phyloP scores from a whole-genome alignment of 257 asterid species.

The Capsicum pubescens region DNA sequence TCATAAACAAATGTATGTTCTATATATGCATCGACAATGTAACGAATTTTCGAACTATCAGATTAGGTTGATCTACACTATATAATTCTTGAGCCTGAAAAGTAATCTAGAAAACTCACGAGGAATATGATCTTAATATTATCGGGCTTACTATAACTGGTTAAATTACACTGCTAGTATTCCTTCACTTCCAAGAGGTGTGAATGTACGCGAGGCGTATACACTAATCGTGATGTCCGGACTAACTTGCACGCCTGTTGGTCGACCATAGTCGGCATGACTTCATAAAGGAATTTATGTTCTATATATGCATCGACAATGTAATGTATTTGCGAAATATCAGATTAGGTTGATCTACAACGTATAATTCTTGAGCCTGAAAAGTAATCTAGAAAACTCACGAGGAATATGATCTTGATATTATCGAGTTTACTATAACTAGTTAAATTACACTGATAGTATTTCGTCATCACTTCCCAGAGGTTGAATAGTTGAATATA shows the following conservation, averaged over 20 bases:
- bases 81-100: not conserved
- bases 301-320: not conserved
- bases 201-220: too few relatives aligned
- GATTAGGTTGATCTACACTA: not conserved
- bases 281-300: not conserved
- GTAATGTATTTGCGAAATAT: not conserved
- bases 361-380: not conserved
- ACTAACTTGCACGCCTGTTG: not conserved
- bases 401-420: too few relatives aligned
- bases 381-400: not conserved
- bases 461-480: too few relatives aligned
- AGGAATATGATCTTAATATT: too few relatives aligned
- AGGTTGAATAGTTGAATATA: too few relatives aligned
- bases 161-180: too few relatives aligned
- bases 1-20: not conserved
- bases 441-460: not conserved
- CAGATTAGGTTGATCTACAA: not conserved
- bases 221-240: too few relatives aligned
- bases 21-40: not conserved
- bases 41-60: not conserved
- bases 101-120: not conserved
- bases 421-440: not conserved
- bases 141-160: not conserved
- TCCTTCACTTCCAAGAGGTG: too few relatives aligned
- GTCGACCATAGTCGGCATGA: not conserved